Evolutionary conservation across 2,329 filamentous ascomycete genomes (phyloP).

Genomic region (Tolypocladium amazonense): DNA sequence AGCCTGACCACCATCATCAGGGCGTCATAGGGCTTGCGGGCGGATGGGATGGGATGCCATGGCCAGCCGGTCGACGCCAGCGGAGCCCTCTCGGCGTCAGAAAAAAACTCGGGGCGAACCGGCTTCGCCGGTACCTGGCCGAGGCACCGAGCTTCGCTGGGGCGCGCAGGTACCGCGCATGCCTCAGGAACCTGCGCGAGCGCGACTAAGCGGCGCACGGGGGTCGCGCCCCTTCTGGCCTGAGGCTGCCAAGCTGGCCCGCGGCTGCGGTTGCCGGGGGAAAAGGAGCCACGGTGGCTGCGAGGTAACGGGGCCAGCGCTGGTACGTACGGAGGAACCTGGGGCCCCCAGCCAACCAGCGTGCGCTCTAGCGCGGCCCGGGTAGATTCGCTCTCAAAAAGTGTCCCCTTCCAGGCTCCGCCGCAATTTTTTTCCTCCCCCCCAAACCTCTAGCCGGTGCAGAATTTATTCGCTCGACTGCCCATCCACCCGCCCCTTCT

Average conservation of each 20-base stretch:
- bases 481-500: slow-evolving; percentile 26
- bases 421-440: slow-evolving; percentile 39
- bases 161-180: background rate
- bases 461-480: slow-evolving; percentile 32
- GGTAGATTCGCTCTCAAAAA: slow-evolving; percentile 46
- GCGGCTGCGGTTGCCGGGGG: slow-evolving; percentile 20
- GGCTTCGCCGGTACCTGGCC: slow-evolving; percentile 13
- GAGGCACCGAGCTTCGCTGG: background rate
- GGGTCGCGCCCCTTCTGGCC: slow-evolving; percentile 10
- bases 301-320: background rate
- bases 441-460: slow-evolving; percentile 33
- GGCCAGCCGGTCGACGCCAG: background rate
- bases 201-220: background rate
- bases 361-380: slow-evolving; percentile 23
- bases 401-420: slow-evolving; percentile 31
- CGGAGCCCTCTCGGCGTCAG: slow-evolving; percentile 13
- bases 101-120: slow-evolving; percentile 24
- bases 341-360: slow-evolving; percentile 6
- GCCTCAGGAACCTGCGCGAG: background rate
- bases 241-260: slow-evolving; percentile 18
- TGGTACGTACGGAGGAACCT: background rate
- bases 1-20: background rate
- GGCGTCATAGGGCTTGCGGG: background rate
- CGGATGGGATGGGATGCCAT: background rate
- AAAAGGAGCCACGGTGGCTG: slow-evolving; percentile 1